phyloP scores from a whole-genome alignment of 163 green algal genomes.

The Prototheca stagnorum region DNA sequence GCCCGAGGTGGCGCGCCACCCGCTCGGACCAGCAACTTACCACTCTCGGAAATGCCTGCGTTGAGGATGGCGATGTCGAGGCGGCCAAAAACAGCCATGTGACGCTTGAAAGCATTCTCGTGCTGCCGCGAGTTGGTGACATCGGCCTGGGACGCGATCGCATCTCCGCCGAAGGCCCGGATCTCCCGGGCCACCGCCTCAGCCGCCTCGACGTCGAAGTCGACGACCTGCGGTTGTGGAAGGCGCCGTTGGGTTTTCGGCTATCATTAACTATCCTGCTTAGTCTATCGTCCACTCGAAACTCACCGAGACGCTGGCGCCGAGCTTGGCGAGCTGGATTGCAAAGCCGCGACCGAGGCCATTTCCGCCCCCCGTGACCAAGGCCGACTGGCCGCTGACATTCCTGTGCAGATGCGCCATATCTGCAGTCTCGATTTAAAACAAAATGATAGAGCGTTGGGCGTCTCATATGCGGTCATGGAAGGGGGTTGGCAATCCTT shows the following conservation, averaged over 20 bases:
- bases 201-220: slow-evolving; percentile 2
- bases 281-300: too few relatives aligned
- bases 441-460: too few relatives aligned
- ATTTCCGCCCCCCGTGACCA: slow-evolving; percentile 3
- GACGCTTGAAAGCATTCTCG: slow-evolving; percentile 18
- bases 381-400: not conserved
- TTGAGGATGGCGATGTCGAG: slow-evolving; percentile 53
- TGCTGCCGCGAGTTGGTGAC: slow-evolving; percentile 22
- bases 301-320: not conserved
- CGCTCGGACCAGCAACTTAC: not conserved
- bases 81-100: slow-evolving; percentile 17
- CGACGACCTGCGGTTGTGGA: slow-evolving; percentile 3
- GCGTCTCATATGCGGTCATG: too few relatives aligned
- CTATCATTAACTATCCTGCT: too few relatives aligned
- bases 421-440: too few relatives aligned
- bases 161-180: not conserved
- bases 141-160: slow-evolving; percentile 4
- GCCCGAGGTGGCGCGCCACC: too few relatives aligned
- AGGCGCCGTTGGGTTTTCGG: too few relatives aligned
- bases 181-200: not conserved
- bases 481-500: too few relatives aligned
- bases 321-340: not conserved
- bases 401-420: too few relatives aligned
- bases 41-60: slow-evolving; percentile 47
- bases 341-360: slow-evolving; percentile 6